Percentiles rank a stretch among this genome's conserved stretches.
These are phyloP conservation scores for Casuarina cunninghamiana DNA, from an alignment of 306 rosid genomes.

Conservation along the genomic window DNA sequence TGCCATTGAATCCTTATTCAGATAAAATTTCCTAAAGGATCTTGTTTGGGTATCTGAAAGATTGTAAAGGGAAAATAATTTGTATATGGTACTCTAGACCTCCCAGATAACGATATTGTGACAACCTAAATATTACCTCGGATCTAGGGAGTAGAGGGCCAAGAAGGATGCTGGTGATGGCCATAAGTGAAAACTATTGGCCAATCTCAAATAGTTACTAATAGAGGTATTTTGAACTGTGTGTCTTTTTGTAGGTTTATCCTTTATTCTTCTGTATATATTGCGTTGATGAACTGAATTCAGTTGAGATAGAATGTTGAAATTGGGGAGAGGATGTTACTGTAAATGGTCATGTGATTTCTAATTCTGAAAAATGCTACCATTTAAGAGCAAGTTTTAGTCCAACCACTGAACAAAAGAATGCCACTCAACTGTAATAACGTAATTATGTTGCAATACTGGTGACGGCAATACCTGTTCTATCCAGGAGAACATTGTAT, in stretches of 20 bases:
- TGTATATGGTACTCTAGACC: background rate
- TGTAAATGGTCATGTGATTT: background rate
- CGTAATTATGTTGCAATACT: background rate
- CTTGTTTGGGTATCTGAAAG: background rate
- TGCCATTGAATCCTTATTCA: background rate
- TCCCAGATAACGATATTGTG: background rate
- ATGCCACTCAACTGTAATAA: background rate
- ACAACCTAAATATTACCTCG: background rate
- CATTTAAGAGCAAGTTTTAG: background rate
- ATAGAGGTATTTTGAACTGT: background rate
- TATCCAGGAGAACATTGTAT: background rate
- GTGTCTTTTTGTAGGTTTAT: background rate
- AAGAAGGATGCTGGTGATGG: background rate
- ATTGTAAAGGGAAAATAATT: background rate
- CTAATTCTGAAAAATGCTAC: background rate
- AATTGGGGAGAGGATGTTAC: background rate
- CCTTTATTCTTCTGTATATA: background rate
- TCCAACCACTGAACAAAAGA: background rate
- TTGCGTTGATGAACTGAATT: background rate
- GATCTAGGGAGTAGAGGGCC: background rate
- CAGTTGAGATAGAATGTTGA: background rate
- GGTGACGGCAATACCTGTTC: background rate
- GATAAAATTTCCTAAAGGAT: background rate
- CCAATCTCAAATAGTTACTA: background rate
- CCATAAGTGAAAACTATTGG: background rate